Percentiles rank a stretch among this genome's conserved stretches.
These are phyloP conservation scores for Mycena galericulata DNA, from an alignment of 768 basidiomycete species.

Conservation along the genomic window DNA sequence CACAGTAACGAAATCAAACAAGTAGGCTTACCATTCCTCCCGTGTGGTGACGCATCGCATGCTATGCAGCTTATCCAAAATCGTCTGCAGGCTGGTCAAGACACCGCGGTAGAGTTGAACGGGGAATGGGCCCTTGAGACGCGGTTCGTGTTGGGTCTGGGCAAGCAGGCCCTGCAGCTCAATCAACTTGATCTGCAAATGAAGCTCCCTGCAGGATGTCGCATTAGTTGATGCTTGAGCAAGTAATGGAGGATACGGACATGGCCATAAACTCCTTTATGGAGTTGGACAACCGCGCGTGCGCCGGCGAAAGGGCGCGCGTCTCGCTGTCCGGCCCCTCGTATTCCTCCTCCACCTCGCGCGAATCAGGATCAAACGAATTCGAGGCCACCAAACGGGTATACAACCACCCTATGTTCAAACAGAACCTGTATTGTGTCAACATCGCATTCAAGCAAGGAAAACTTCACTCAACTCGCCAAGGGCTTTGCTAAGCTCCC, in stretches of 20 bases:
- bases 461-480: slow-evolving; percentile 72
- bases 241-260: slow-evolving; percentile 55
- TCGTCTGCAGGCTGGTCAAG: slow-evolving; percentile 84
- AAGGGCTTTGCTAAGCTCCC: slow-evolving; percentile 86
- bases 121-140: slow-evolving; percentile 96
- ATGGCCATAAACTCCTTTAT: slow-evolving; percentile 94
- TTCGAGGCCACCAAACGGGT: slow-evolving; percentile 91
- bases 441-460: slow-evolving; percentile 1
- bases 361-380: slow-evolving; percentile 71
- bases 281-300: slow-evolving; percentile 66
- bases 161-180: slow-evolving; percentile 86
- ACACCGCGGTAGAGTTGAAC: slow-evolving; percentile 86
- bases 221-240: neutral
- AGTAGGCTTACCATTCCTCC: slow-evolving; percentile 83
- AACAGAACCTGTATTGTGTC: slow-evolving; percentile 73
- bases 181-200: slow-evolving; percentile 91
- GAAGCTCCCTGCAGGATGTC: slow-evolving; percentile 79
- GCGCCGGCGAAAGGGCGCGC: slow-evolving; percentile 49
- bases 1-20: slow-evolving; percentile 23
- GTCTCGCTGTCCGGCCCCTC: slow-evolving; percentile 41
- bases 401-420: slow-evolving; percentile 96
- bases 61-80: slow-evolving; percentile 90
- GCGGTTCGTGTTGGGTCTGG: slow-evolving; percentile 93
- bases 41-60: slow-evolving; percentile 98
- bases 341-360: slow-evolving; percentile 40